phyloP scores from a whole-genome alignment of 305 asterid species.

The Stenogyne calaminthoides region DNA sequence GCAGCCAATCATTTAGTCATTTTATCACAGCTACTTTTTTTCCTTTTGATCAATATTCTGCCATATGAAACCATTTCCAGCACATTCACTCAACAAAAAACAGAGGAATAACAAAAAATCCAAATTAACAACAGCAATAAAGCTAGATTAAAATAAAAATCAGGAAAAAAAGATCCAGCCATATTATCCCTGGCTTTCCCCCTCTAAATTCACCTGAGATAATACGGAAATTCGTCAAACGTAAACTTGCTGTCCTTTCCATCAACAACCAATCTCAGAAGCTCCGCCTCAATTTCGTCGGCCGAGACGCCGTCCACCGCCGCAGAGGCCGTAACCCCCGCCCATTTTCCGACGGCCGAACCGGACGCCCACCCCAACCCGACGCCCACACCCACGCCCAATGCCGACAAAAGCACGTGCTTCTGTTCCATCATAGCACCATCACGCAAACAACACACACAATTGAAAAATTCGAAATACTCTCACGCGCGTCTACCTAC shows the following conservation, averaged over 20 bases:
- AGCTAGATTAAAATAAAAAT: background rate
- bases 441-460: slow-evolving; percentile 19
- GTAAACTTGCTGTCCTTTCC: slow-evolving; percentile 47
- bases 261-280: slow-evolving; percentile 49
- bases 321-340: slow-evolving; percentile 33
- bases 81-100: background rate
- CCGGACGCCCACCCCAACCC: slow-evolving; percentile 75
- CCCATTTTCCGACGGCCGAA: slow-evolving; percentile 74
- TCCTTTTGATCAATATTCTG: background rate
- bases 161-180: background rate
- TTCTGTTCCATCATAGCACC: slow-evolving; percentile 67
- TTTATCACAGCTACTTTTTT: slow-evolving; percentile 3
- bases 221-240: slow-evolving; percentile 63
- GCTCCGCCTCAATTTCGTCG: slow-evolving; percentile 54
- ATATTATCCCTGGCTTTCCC: background rate
- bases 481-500: slow-evolving; percentile 1
- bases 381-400: slow-evolving; percentile 90
- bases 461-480: background rate
- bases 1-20: background rate
- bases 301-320: slow-evolving; percentile 56
- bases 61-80: background rate
- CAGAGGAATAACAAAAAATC: background rate
- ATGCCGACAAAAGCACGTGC: slow-evolving; percentile 77
- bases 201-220: slow-evolving; percentile 45
- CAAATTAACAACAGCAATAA: background rate